A percentile compares a stretch with the other conserved stretches of the same genome.
phyloP scores from a whole-genome alignment of 768 basidiomycete genomes.

The Vishniacozyma victoriae region DNA sequence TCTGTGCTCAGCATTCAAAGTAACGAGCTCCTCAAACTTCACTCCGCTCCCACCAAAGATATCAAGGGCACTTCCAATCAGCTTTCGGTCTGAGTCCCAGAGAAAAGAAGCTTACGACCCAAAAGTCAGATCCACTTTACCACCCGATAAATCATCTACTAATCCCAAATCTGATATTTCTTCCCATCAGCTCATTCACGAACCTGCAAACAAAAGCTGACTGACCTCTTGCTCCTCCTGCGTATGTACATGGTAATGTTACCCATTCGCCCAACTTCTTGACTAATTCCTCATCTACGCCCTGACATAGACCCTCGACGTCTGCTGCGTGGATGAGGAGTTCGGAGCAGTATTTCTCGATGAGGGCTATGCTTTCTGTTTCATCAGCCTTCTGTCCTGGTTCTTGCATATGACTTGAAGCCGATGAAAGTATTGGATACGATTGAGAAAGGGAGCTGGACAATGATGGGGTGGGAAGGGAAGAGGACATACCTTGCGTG shows the following conservation, averaged over 20 bases:
- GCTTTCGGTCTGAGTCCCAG: neutral
- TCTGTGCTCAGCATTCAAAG: no score
- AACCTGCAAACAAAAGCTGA: neutral
- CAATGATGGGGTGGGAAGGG: neutral
- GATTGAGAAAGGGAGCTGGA: neutral
- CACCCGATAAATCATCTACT: conserved; percentile 71
- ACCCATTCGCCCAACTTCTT: conserved; percentile 83
- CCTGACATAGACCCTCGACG: conserved; percentile 93
- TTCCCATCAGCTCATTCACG: conserved; percentile 38
- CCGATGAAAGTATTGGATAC: neutral
- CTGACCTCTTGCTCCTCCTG: conserved; percentile 85
- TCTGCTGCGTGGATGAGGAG: conserved; percentile 97
- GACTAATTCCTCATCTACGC: conserved; percentile 87
- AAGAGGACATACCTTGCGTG: conserved; percentile 25
- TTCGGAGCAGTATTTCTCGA: conserved; percentile 83
- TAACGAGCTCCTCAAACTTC: conserved; percentile 50
- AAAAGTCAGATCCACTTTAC: conserved; percentile 79
- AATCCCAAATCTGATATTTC: conserved; percentile 73
- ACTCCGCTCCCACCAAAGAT: conserved; percentile 52
- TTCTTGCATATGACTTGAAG: neutral
- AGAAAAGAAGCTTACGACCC: conserved; percentile 57
- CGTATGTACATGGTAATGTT: conserved; percentile 86
- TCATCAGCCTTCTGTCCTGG: neutral
- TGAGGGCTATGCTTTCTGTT: conserved; percentile 67
- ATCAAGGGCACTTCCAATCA: conserved; percentile 48